Evolutionary conservation across 1,284 basidiomycete species (phyloP).

Genomic region (Neonothopanus nambi): DNA sequence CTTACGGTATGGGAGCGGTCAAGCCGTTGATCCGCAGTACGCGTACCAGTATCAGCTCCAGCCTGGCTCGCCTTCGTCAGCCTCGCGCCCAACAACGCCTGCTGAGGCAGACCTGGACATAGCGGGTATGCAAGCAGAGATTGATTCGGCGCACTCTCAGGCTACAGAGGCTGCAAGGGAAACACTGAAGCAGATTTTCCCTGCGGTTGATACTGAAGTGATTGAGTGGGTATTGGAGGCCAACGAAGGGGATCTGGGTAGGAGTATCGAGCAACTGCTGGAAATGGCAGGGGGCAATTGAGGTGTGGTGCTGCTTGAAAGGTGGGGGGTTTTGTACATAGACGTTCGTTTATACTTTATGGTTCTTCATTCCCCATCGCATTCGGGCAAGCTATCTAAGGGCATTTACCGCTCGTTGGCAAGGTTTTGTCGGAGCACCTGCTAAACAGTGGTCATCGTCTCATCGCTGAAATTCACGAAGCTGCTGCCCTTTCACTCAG

Average conservation of each 20-base stretch:
- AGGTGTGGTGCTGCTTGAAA: too few relatives aligned
- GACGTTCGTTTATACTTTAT: too few relatives aligned
- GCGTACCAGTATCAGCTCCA: background rate
- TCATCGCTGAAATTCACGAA: too few relatives aligned
- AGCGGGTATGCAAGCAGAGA: constrained; percentile 71
- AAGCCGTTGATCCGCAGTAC: background rate
- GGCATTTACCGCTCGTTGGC: too few relatives aligned
- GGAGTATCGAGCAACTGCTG: constrained; percentile 83
- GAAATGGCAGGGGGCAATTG: constrained; percentile 65
- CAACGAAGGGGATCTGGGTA: constrained; percentile 85
- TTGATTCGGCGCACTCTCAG: constrained; percentile 72
- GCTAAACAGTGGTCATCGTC: too few relatives aligned
- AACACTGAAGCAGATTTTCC: constrained; percentile 87
- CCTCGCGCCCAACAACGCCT: constrained; percentile 6
- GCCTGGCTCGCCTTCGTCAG: background rate
- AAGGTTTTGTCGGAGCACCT: too few relatives aligned
- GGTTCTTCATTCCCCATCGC: too few relatives aligned
- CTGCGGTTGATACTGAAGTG: constrained; percentile 75
- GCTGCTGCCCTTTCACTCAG: too few relatives aligned
- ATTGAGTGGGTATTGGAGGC: constrained; percentile 86
- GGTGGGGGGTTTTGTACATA: too few relatives aligned
- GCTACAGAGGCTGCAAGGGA: constrained; percentile 64
- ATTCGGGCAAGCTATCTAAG: too few relatives aligned
- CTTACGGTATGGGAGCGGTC: constrained; percentile 11
- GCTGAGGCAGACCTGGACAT: constrained; percentile 2